Base-by-base conservation (phyloP, 768 basidiomycete genomes). In the Mrakia gelida region DNA sequence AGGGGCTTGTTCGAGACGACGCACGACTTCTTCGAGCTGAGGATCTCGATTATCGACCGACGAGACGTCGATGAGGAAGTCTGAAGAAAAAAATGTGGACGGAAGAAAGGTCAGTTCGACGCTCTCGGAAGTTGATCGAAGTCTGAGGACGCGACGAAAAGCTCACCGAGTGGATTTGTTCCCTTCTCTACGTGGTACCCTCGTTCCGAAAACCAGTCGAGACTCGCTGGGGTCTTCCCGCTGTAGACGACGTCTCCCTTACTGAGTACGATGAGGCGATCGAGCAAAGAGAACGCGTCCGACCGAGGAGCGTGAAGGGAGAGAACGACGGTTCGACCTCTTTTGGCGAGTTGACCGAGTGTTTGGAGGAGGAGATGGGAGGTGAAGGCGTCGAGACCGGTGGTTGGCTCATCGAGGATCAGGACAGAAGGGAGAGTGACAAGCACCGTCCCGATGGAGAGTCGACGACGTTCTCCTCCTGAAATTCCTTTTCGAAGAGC, bases 221-320 rank as follows among this genome's bases (percentile, higher is more conserved):
- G 81, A 0, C 78, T n/a, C 11, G n/a, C 81, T 28, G 76, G 32
- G 61, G 82, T 82, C 61, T 85, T 75, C 71, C 88, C 81, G 84
- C 86, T 80, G 83, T 86, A 84, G 83, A 89, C 77, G 70, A 86
- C 84, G 67, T 84, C 84, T 0, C 91, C 91, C 49, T 86, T 86
- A 0, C 89, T 85, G 18, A 92, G 86, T 32, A 92, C 84, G 43
- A 90, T 83, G 18, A 91, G 84, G 45, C 88, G 85, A 70, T 89
- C 89, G 81, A 92, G 91, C 63, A 89, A 87, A 0, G 87, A 81
- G 71, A 90, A 87, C 0, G 89, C 89, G 76, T 89, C 89, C 32
- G 88, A 87, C 30, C 88, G 87, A 0, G 91, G 91, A 77, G 91
- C 90, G 80, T 92, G 91, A 73, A 92, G 90, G 7, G 89, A 89